Base-by-base conservation (phyloP, 768 basidiomycete species). In the Sarcodon sp. region DNA sequence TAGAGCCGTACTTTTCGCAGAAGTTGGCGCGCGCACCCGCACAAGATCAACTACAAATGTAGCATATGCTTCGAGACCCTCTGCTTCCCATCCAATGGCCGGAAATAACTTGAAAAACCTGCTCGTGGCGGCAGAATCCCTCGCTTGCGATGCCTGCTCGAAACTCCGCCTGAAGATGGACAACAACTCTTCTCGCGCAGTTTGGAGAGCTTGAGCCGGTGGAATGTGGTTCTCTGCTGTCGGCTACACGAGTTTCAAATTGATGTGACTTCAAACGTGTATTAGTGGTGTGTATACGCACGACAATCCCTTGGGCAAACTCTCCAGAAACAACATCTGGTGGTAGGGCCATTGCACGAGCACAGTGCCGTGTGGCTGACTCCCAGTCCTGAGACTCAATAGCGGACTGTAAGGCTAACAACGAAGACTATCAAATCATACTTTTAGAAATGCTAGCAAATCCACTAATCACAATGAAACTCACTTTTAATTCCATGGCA, bases 41-140 rank as follows among this genome's bases (percentile, higher is more conserved):
- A 97, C 90, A 43, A 96, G 73, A 55, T 90, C 86, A 7, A 92
- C 83, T 6, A 99, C 90, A 62, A 98, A 99, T 9, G 80, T 76
- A 0, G 91, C 87, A 66, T 99, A 99, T 0, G 83, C 86, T 51
- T 91, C 80, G 21, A 99, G 71, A 1, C 96, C 96, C 63, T 94
- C 87, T 8, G 71, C 67, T 63, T 98, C 92, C 76, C 90, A 96
- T 6, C 90, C 91, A 46, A 99, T 92, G 3, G 82, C 81, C 4
- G 96, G 96, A 63, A 98, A 99, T 3, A 99, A 70, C 62, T 97
- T 92, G 74, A 99, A 99, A 66, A 87, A 98, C 10, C 96, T 80
- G 55, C 83, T 92, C 1, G 87, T 92, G 0, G 83, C 81, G 11
- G 81, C 81, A 21, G 91, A 83, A 64, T 97, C 90, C 27, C 87